Base-by-base conservation (phyloP, 805 yeast genomes). In the Metschnikowia baotianmanensis region DNA sequence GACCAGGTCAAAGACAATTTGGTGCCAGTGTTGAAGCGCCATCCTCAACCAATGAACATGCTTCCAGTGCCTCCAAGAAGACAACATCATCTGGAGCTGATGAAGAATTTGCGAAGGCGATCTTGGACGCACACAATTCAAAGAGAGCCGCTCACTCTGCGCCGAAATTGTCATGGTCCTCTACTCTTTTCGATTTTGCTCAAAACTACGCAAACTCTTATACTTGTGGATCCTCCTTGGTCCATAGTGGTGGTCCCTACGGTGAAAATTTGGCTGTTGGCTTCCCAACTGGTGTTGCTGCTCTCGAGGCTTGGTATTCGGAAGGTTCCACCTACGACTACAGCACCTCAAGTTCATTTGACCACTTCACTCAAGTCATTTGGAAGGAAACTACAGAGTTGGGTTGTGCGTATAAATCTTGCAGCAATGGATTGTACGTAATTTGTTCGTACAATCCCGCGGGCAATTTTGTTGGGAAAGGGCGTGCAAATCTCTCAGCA, bases 301-400 rank as follows among this genome's bases (percentile, higher is more conserved):
- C 55, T n/a, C 38, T 51, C 20, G 37, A 47, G 13, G 55, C 48
- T 13, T 51, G 55, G 55, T 51, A 51, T 43, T 28, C 40, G 16
- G 55, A 51, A 38, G 50, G 47, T n/a, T 22, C 13, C 7, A 28
- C 19, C 31, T 51, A 49, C 40, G 46, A 47, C 36, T 51, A 47
- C 46, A 31, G 28, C 20, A 19, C 37, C 16, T 38, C 43, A 17
- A 25, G 22, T 20, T 40, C 29, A 13, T 40, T 64, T 41, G 62
- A 67, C 51, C 96, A 87, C 62, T 87, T 85, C 65, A 84, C 95
- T 16, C 93, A 85, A 60, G 67, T 86, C 33, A 77, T 86, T 23
- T 86, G 96, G 96, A 74, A 71, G 48, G 59, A 66, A 20, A 67
- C 86, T 22, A 69, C 79, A 8, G 59, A 69, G 48, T 42, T 86